Conservation (phyloP, 768 basidiomycete species). For the Suillus sp. region DNA sequence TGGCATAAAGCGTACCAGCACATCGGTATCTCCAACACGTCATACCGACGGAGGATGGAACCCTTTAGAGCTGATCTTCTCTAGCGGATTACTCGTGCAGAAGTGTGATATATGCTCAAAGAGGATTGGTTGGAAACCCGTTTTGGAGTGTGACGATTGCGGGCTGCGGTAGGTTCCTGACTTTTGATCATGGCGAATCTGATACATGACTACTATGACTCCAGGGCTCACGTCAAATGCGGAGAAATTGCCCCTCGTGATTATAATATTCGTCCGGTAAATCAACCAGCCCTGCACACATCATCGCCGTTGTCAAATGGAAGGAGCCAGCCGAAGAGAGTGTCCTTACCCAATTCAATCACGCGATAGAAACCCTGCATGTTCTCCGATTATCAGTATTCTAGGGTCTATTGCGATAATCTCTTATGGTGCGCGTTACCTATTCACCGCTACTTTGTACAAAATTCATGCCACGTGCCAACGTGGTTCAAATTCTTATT, state of each 20-base stretch:
- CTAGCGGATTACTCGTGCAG: conserved; percentile 65
- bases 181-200: conserved; percentile 10
- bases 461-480: too few relatives aligned
- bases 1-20: conserved; percentile 56
- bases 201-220: conserved; percentile 18
- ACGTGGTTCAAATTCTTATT: too few relatives aligned
- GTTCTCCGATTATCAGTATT: conserved; percentile 1
- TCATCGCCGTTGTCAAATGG: conserved; percentile 31
- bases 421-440: too few relatives aligned
- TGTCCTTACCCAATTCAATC: conserved; percentile 24
- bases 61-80: conserved; percentile 78
- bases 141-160: conserved; percentile 89
- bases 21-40: conserved; percentile 31
- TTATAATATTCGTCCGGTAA: conserved; percentile 49
- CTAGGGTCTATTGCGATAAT: background rate
- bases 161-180: conserved; percentile 58
- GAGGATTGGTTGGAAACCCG: conserved; percentile 83
- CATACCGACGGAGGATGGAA: conserved; percentile 57
- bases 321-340: conserved; percentile 32
- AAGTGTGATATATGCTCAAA: conserved; percentile 86
- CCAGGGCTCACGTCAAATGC: conserved; percentile 83
- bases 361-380: conserved; percentile 27
- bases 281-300: conserved; percentile 25
- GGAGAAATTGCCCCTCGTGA: conserved; percentile 81
- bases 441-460: too few relatives aligned